Base-by-base conservation (phyloP, 306 rosid species). In the Psophocarpus tetragonolobus region DNA sequence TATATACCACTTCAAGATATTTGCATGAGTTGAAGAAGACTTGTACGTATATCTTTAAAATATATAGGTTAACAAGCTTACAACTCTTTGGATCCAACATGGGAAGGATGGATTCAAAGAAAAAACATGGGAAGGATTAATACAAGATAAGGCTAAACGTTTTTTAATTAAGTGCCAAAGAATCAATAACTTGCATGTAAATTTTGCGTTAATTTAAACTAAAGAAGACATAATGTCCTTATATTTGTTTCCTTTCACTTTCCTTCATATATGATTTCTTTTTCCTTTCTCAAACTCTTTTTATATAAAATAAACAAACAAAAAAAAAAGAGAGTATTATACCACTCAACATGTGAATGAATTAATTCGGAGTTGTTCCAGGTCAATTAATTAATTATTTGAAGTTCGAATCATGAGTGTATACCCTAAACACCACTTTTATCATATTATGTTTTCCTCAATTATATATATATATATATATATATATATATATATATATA, bases 231-330 rank as follows among this genome's bases (percentile, higher is more conserved):
- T 42, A 61, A 75, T 61, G 61, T 75, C 44, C 70, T 42, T 45
- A 41, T 57, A 42, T 42, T 30, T 58, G 65, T 79, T 74, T 47
- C 77, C 54, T 61, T 38, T 62, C 45, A 53, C 29, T 80, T 80
- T 50, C 58, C 3, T 30, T 74, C 20, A 53, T n/a, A n/a, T n/a
- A n/a, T 17, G 7, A 53, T 68, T 6, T 42, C 23, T 44, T 26
- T 27, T 32, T 18, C 10, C 2, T 5, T 8, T 4, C 23, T 71
- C 23, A 35, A 35, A 13, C 23, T 20, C 33, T 51, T 58, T 7
- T 39, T 39, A 26, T 57, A 7, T 39, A 72, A 21, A 51, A 53
- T 35, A 38, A 38, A 11, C 0, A 38, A 67, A 36, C 17, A 9
- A 27, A 36, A 38, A 38, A 11, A 1, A 38, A 67, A 36, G 30